Percentiles rank a stretch among this genome's conserved stretches.
phyloP scores from a whole-genome alignment of 345 rosid species.

The Gossypium mustelinum region DNA sequence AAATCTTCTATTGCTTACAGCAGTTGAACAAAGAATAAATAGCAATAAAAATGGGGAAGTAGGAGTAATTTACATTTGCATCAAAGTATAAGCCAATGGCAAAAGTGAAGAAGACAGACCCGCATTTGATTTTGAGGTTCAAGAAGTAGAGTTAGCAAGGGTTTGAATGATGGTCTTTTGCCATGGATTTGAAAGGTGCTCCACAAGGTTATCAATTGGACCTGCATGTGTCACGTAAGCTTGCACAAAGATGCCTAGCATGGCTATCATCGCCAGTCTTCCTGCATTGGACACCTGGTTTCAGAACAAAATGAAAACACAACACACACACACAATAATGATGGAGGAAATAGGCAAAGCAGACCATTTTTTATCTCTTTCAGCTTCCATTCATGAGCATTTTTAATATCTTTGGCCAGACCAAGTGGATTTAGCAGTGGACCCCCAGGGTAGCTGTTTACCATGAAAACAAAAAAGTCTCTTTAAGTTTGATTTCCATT shows the following conservation, averaged over 20 bases:
- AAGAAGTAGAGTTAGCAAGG: conserved; percentile 40
- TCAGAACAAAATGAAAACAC: background rate
- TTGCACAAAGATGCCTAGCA: conserved; percentile 87
- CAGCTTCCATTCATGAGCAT: conserved; percentile 75
- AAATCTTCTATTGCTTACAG: conserved; percentile 2
- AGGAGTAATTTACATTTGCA: background rate
- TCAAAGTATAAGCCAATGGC: background rate
- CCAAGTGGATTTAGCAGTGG: conserved; percentile 90
- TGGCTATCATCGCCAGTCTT: conserved; percentile 86
- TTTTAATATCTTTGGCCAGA: conserved; percentile 66
- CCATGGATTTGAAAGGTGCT: conserved; percentile 91
- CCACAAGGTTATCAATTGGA: conserved; percentile 83
- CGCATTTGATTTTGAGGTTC: background rate
- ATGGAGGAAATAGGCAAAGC: conserved; percentile 2
- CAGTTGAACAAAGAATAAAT: background rate
- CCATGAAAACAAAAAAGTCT: background rate
- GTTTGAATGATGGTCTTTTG: conserved; percentile 83
- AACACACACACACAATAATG: background rate
- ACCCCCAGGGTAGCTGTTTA: conserved; percentile 85
- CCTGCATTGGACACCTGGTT: conserved; percentile 33
- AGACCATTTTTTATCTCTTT: conserved; percentile 91
- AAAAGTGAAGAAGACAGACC: background rate
- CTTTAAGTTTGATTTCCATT: background rate
- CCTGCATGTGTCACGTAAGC: conserved; percentile 82
- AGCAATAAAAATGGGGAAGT: background rate